These are phyloP conservation scores for Moricandia arvensis DNA, from an alignment of 345 rosid genomes.

Conservation along the genomic window DNA sequence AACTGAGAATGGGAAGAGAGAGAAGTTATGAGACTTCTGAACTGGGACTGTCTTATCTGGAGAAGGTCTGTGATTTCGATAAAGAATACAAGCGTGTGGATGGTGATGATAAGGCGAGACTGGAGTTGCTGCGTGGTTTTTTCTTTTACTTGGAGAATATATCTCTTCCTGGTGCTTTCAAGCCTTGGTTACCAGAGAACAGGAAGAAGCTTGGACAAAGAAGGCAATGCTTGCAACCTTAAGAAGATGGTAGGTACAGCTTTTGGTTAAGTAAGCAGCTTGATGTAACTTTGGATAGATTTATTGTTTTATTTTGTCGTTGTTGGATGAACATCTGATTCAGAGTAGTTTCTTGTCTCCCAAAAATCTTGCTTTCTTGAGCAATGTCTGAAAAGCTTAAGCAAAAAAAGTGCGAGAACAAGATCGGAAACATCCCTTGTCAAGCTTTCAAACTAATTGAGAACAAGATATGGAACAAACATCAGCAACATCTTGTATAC, in stretches of 20 bases:
- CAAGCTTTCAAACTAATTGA: constrained; percentile 1
- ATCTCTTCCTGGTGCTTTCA: constrained; percentile 27
- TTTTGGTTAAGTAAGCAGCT: background rate
- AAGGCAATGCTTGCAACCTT: constrained; percentile 4
- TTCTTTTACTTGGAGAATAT: constrained; percentile 34
- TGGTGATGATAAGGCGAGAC: constrained; percentile 13
- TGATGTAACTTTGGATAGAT: constrained; percentile 6
- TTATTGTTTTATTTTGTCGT: background rate
- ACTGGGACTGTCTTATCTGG: constrained; percentile 22
- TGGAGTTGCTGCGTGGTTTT: constrained; percentile 33
- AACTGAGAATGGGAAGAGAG: constrained; percentile 32
- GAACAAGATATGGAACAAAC: constrained; percentile 4
- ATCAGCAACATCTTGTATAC: background rate
- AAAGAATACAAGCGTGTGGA: constrained; percentile 19
- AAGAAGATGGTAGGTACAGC: background rate
- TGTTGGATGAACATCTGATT: constrained; percentile 5
- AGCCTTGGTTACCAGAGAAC: constrained; percentile 24
- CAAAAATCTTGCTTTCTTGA: background rate
- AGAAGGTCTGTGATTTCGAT: constrained; percentile 23
- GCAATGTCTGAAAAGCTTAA: no score
- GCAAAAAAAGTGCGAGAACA: background rate
- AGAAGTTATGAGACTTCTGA: constrained; percentile 1
- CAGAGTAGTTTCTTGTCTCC: background rate
- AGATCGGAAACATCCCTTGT: background rate
- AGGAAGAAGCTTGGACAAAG: background rate